Conservation (phyloP, 208 protist species). For the Leishmania mexicana region DNA sequence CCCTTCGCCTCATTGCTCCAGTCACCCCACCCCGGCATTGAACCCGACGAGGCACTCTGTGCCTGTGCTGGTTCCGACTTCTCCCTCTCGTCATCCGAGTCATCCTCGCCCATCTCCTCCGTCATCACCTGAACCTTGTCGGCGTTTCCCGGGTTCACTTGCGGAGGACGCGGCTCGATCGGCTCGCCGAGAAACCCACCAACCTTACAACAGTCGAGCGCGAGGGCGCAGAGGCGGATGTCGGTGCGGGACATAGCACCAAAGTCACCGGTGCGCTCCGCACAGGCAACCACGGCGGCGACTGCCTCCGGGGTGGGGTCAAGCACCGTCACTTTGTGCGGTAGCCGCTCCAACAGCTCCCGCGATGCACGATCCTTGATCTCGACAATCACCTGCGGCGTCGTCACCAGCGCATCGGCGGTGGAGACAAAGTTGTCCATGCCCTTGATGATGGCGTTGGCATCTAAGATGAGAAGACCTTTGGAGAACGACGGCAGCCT, state of each 20-base stretch:
- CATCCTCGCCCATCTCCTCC: constrained; percentile 36
- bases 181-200: constrained; percentile 38
- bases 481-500: constrained; percentile 64
- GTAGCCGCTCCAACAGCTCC: constrained; percentile 71
- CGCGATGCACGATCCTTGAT: constrained; percentile 74
- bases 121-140: constrained; percentile 41
- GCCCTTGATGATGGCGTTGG: constrained; percentile 90
- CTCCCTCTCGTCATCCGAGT: constrained; percentile 34
- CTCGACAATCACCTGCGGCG: constrained; percentile 83
- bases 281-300: constrained; percentile 60
- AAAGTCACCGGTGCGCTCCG: constrained; percentile 91
- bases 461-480: constrained; percentile 83
- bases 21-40: constrained; percentile 32
- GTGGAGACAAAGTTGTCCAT: constrained; percentile 67
- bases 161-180: constrained; percentile 60
- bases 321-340: constrained; percentile 60
- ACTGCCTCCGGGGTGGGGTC: constrained; percentile 74
- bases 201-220: constrained; percentile 76
- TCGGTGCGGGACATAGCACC: constrained; percentile 90
- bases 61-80: constrained; percentile 1
- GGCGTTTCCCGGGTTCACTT: constrained; percentile 55
- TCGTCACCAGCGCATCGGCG: constrained; percentile 86
- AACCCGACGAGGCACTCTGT: neutral
- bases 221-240: constrained; percentile 86
- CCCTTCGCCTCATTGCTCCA: constrained; percentile 40